Base-by-base conservation (phyloP, 805 yeast species). In the Candida methanosorbosa region DNA sequence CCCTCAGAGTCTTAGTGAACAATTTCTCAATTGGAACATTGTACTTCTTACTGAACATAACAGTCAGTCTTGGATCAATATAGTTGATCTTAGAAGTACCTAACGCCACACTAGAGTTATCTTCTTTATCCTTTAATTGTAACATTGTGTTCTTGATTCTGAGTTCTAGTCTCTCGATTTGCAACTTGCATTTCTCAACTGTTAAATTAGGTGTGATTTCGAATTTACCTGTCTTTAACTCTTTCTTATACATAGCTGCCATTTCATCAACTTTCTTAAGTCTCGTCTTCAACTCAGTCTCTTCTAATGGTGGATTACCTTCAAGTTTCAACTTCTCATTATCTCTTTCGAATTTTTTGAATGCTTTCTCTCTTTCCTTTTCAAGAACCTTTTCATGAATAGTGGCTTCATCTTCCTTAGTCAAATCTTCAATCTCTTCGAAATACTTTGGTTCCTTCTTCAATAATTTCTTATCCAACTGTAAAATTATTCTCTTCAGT, bases 71-170 rank as follows among this genome's bases (percentile, higher is more conserved):
- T 18, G 97, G 97, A 57, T 90, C 97, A 40, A 90, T 90, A 65
- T 90, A 90, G 58, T 90, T 90, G 69, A 84, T 76, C 64, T 90
- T 90, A 18, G 95, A 84, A 0, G 97, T 90, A 31, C 95, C 87
- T 44, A 90, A 64, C 0, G 97, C 88, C 19, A 90, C 97, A 44
- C 84, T 84, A 0, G 95, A 84, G 54, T 88, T 88, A 53, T 87
- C 97, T 54, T 90, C 95, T 57, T 84, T 87, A 54, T 88, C 97
- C 56, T 86, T 81, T 54, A 86, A 67, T 54, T 83, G 94, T 40
- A 86, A 64, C 9, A 73, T 62, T 2, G 84, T 78, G 39, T 74
- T 81, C 33, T 66, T 54, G 29, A 86, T 81, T 45, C 96, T 68
- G 38, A 72, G 72, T 33, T 83, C 90, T 7, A 84, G 54, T 43